Conservation (phyloP, 441 rosid species). For the Heliophila coronopifolia region DNA sequence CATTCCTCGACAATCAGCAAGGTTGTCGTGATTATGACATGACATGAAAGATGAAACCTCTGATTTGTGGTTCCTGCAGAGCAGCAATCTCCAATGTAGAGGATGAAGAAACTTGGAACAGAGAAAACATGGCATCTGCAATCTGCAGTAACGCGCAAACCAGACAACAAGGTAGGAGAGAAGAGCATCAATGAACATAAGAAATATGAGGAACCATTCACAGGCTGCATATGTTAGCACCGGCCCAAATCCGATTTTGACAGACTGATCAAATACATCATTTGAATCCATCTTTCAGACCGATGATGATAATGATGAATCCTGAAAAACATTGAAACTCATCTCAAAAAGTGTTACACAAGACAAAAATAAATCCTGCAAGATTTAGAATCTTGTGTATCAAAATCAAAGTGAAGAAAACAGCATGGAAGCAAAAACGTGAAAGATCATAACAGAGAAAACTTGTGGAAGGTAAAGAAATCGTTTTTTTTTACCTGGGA, state of each 20-base stretch:
- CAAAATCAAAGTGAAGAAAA: too few relatives aligned
- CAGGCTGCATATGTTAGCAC: slow-evolving; percentile 50
- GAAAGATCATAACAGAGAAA: not conserved
- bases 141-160: slow-evolving; percentile 50
- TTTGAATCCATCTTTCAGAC: slow-evolving; percentile 17
- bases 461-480: too few relatives aligned
- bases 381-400: slow-evolving; percentile 14
- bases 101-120: slow-evolving; percentile 73
- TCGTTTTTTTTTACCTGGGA: too few relatives aligned
- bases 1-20: slow-evolving; percentile 48
- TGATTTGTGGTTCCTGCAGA: slow-evolving; percentile 55
- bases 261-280: slow-evolving; percentile 18
- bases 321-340: slow-evolving; percentile 25
- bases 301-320: slow-evolving; percentile 13
- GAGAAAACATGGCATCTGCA: slow-evolving; percentile 69
- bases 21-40: slow-evolving; percentile 54
- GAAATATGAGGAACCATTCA: slow-evolving; percentile 60
- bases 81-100: slow-evolving; percentile 37
- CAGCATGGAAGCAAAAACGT: slow-evolving; percentile 8
- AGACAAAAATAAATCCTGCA: not conserved
- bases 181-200: slow-evolving; percentile 52
- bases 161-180: slow-evolving; percentile 49
- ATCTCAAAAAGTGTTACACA: slow-evolving; percentile 11
- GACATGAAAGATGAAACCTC: slow-evolving; percentile 55
- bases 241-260: slow-evolving; percentile 25